phyloP scores from a whole-genome alignment of 1,284 basidiomycete species.

The Sparassis latifolia region DNA sequence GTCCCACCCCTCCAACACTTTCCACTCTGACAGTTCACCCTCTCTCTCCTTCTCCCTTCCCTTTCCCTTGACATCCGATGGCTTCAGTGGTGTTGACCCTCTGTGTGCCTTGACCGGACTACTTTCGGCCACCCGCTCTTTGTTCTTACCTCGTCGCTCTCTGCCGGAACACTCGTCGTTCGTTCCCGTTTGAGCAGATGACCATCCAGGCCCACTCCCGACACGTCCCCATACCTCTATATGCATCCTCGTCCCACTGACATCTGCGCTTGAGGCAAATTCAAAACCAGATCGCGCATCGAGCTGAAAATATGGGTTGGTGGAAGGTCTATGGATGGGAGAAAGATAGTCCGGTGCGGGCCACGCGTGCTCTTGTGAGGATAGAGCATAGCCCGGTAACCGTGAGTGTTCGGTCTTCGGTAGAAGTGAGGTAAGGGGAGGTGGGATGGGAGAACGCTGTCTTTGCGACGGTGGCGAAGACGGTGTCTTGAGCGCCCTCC shows the following conservation, averaged over 20 bases:
- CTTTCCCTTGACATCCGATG: conserved; percentile 34
- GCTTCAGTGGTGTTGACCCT: background rate
- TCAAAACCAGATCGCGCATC: conserved; percentile 40
- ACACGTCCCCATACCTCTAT: conserved; percentile 57
- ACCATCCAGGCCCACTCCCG: conserved; percentile 4
- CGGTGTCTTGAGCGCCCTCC: conserved; percentile 7
- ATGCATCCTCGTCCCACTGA: conserved; percentile 40
- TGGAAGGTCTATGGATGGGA: conserved; percentile 63
- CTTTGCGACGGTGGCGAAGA: conserved; percentile 9
- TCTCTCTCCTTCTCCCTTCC: conserved; percentile 28
- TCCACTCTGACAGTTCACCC: conserved; percentile 41
- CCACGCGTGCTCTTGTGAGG: conserved; percentile 8
- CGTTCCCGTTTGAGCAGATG: conserved; percentile 1
- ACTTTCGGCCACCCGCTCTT: background rate
- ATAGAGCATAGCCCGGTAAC: background rate
- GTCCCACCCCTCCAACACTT: conserved; percentile 61
- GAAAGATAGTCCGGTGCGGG: conserved; percentile 62
- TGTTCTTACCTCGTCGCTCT: background rate
- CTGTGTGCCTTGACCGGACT: background rate
- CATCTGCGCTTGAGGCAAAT: conserved; percentile 41
- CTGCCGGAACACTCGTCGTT: background rate
- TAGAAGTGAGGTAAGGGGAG: background rate
- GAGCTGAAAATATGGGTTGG: conserved; percentile 66
- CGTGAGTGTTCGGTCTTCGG: background rate
- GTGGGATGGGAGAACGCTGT: conserved; percentile 8